Evolutionary conservation across 768 basidiomycete species (phyloP).

Genomic region (Pulveroboletus sp.): DNA sequence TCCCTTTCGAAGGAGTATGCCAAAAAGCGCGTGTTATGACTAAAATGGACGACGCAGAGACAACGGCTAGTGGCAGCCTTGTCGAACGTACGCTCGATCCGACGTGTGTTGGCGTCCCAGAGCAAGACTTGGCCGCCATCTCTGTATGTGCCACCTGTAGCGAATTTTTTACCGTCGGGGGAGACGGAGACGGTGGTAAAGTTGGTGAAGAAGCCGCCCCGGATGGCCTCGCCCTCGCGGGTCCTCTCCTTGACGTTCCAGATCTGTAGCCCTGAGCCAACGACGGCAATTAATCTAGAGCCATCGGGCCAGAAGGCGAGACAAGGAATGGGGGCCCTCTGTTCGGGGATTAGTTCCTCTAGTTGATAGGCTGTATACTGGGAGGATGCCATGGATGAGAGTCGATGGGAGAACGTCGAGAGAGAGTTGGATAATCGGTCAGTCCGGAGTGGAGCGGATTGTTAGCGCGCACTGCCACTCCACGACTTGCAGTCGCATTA

Average conservation of each 20-base stretch:
- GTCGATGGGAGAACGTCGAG: slow-evolving; percentile 8
- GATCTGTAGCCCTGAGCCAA: slow-evolving; percentile 23
- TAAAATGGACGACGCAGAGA: slow-evolving; percentile 22
- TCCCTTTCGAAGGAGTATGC: slow-evolving; percentile 21
- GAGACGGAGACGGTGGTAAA: slow-evolving; percentile 23
- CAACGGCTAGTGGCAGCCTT: slow-evolving; percentile 20
- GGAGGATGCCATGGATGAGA: slow-evolving; percentile 13
- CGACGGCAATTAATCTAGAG: slow-evolving; percentile 21
- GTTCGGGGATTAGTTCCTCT: slow-evolving; percentile 17
- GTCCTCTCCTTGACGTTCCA: slow-evolving; percentile 21
- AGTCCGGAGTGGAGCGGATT: slow-evolving; percentile 1
- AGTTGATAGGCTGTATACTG: slow-evolving; percentile 5
- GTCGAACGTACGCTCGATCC: slow-evolving; percentile 23
- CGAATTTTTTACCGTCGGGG: slow-evolving; percentile 22
- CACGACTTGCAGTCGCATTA: slow-evolving; percentile 3
- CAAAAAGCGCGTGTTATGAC: slow-evolving; percentile 15
- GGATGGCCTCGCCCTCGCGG: slow-evolving; percentile 20
- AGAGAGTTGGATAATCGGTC: slow-evolving; percentile 2
- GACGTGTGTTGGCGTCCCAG: slow-evolving; percentile 20
- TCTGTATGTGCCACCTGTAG: slow-evolving; percentile 22
- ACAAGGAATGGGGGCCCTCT: slow-evolving; percentile 13
- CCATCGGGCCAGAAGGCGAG: slow-evolving; percentile 25
- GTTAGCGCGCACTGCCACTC: slow-evolving; percentile 13
- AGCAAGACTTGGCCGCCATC: slow-evolving; percentile 22
- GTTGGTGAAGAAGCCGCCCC: slow-evolving; percentile 24